phyloP scores from a whole-genome alignment of 2,329 filamentous ascomycete species.

The Diaporthe citriasiana region DNA sequence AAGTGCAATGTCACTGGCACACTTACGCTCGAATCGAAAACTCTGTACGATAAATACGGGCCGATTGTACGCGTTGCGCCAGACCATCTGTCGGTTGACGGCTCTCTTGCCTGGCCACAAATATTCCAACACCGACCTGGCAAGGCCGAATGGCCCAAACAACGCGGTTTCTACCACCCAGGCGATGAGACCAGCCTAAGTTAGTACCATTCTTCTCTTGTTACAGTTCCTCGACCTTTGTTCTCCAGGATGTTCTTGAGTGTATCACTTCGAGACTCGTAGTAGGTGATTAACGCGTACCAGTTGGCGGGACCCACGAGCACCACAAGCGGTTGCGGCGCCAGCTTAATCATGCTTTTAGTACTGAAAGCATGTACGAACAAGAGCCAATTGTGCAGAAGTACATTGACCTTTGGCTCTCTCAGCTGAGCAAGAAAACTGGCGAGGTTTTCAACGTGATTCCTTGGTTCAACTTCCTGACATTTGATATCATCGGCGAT shows the following conservation, averaged over 20 bases:
- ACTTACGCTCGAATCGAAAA: background rate
- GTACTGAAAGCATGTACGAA: slow-evolving; percentile 34
- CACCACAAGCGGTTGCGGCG: slow-evolving; percentile 32
- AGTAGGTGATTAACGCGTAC: background rate
- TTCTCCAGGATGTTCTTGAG: no score
- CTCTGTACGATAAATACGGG: slow-evolving; percentile 31
- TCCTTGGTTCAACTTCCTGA: slow-evolving; percentile 45
- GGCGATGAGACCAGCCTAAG: slow-evolving; percentile 14
- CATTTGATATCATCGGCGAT: slow-evolving; percentile 45
- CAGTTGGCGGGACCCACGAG: slow-evolving; percentile 23
- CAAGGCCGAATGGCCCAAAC: slow-evolving; percentile 31
- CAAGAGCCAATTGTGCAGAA: slow-evolving; percentile 31
- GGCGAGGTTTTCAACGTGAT: slow-evolving; percentile 26
- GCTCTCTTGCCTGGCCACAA: slow-evolving; percentile 34
- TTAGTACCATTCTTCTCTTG: background rate
- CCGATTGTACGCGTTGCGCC: slow-evolving; percentile 37
- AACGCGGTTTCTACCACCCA: slow-evolving; percentile 6
- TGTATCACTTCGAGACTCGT: background rate
- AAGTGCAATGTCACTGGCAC: slow-evolving; percentile 3
- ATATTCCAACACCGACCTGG: slow-evolving; percentile 33
- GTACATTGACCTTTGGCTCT: slow-evolving; percentile 23
- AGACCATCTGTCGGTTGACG: slow-evolving; percentile 26
- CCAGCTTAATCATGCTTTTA: slow-evolving; percentile 32
- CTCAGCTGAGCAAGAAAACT: slow-evolving; percentile 22
- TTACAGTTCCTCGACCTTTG: background rate